These are phyloP conservation scores for Mycotypha africana DNA, from an alignment of 371 early-diverging fungal genomes.

Conservation along the genomic window DNA sequence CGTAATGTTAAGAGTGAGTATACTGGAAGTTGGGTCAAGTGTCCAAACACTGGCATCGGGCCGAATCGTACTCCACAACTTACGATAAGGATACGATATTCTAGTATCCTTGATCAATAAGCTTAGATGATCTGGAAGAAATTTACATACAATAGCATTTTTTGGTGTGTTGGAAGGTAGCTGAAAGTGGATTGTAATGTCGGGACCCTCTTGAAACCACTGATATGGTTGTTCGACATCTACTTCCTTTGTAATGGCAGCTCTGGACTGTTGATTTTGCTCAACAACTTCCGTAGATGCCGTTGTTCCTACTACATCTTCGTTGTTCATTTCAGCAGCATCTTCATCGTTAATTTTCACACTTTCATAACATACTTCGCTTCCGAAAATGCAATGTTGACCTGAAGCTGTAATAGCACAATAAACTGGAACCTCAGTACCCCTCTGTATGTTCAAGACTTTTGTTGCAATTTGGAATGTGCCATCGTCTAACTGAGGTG, in stretches of 20 bases:
- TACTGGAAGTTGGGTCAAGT: conserved; percentile 45
- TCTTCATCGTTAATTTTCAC: conserved; percentile 3
- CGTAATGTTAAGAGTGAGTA: conserved; percentile 63
- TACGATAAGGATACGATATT: conserved; percentile 27
- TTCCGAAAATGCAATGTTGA: conserved; percentile 48
- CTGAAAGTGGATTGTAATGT: conserved; percentile 59
- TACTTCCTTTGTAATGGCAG: too few relatives aligned
- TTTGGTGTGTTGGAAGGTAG: conserved; percentile 50
- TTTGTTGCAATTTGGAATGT: conserved; percentile 6
- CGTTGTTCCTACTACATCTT: conserved; percentile 15
- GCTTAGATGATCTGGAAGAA: conserved; percentile 41
- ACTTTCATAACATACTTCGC: conserved; percentile 28
- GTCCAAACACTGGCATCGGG: conserved; percentile 73
- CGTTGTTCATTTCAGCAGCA: background rate
- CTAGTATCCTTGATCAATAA: conserved; percentile 33
- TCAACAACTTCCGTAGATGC: too few relatives aligned
- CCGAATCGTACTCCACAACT: conserved; percentile 41
- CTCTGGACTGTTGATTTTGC: too few relatives aligned
- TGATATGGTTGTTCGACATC: conserved; percentile 41
- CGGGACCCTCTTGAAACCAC: conserved; percentile 69
- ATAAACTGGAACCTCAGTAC: conserved; percentile 63
- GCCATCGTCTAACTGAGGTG: background rate
- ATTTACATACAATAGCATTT: conserved; percentile 50
- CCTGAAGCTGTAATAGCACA: conserved; percentile 45
- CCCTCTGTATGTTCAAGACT: conserved; percentile 47